Evolutionary conservation across 2,329 filamentous ascomycete species (phyloP), one percentile per base, ranked within the genome.

Genomic region (Pezicula neosporulosa): DNA sequence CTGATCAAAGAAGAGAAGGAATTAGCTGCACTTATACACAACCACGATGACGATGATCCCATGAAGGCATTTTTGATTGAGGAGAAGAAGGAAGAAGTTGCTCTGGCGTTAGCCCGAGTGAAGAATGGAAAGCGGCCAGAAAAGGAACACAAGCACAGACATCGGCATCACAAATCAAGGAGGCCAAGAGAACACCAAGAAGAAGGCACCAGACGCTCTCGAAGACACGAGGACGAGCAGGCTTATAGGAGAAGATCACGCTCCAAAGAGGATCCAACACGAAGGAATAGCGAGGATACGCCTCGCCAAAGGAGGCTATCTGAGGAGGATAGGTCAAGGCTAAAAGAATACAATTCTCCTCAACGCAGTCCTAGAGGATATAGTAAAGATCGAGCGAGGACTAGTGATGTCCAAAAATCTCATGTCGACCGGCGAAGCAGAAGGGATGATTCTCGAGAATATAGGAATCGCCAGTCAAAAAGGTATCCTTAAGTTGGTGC

Each of bases 21-120:
- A 66, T 71, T 97, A 46, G 82, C 83, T 47, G 78, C 83, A 42
- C 68, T 97, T 50, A 83, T 95, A 48, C 74, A 81, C 49, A 85
- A 93, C 15, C 87, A 95, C 57, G 94, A 97, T 58, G 92, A 97
- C 21, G 93, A 97, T 55, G 94, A 99, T 68, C 94, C 94, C 0
- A 99, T 99, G 94, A 97, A 96, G 71, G 84, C 83, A 36, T 97
- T 89, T 62, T 67, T 97, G 57, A 84, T 97, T 47, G 82, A 93
- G 57, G 88, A 96, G 71, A 97, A 97, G 78, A 91, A 89, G 70
- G 90, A 90, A 66, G 90, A 96, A 67, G 81, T 96, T 12, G 83
- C 87, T 49, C 80, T 81, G 52, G 92, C 90, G 3, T 70, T 88
- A 60, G 75, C 77, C 56, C 78, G 71, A 60, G 66, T 78, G 47